A percentile compares a stretch with the other conserved stretches of the same genome.
These are phyloP conservation scores for Paspalum notatum DNA, from an alignment of 176 grass and related monocot species.

Conservation along the genomic window DNA sequence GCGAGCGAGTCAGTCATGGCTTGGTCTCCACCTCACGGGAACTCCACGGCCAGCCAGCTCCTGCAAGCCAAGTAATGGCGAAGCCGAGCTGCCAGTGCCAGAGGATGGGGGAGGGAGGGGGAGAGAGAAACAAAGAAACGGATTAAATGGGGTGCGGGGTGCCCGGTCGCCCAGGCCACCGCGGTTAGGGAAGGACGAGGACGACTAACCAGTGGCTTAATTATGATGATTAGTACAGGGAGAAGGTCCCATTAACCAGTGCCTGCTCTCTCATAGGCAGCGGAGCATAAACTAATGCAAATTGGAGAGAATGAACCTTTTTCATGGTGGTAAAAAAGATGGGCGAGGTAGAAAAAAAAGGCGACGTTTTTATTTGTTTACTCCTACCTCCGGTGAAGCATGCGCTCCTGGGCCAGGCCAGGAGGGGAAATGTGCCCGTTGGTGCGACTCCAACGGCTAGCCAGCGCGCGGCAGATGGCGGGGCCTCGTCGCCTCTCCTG, in stretches of 20 bases:
- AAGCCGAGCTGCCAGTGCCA: slow-evolving; percentile 36
- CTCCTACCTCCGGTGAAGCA: background rate
- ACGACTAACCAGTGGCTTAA: slow-evolving; percentile 45
- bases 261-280: background rate
- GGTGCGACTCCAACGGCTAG: slow-evolving; percentile 58
- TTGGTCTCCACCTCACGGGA: slow-evolving; percentile 61
- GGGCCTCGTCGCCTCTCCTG: slow-evolving; percentile 30
- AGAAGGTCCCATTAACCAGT: slow-evolving; percentile 39
- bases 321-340: background rate
- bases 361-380: slow-evolving; percentile 13
- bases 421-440: slow-evolving; percentile 50
- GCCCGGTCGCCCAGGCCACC: slow-evolving; percentile 33
- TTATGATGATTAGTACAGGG: slow-evolving; percentile 41
- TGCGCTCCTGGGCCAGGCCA: slow-evolving; percentile 8
- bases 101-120: background rate
- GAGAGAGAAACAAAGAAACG: slow-evolving; percentile 5
- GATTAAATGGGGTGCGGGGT: slow-evolving; percentile 43
- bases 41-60: slow-evolving; percentile 58
- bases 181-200: slow-evolving; percentile 42
- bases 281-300: slow-evolving; percentile 39
- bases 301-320: background rate
- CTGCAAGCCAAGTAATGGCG: slow-evolving; percentile 62
- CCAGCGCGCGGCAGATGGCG: slow-evolving; percentile 51
- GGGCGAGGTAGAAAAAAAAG: slow-evolving; percentile 21
- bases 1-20: slow-evolving; percentile 31